phyloP scores from a whole-genome alignment of 1,284 basidiomycete species.

The Fomitiporia mediterranea region DNA sequence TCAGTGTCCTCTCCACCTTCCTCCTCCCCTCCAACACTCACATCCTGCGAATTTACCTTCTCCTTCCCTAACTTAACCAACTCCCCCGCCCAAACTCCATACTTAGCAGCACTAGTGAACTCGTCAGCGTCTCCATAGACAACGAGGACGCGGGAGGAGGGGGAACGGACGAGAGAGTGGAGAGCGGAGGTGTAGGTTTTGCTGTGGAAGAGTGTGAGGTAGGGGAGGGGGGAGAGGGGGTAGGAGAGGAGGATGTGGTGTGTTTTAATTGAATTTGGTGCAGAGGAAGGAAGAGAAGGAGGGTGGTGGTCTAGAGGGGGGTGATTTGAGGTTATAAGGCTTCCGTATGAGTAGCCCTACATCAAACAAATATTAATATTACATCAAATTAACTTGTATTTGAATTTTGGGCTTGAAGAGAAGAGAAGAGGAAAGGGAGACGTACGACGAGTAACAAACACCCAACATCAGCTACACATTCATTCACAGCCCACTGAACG shows the following conservation, averaged over 20 bases:
- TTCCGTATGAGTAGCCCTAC: slow-evolving; percentile 79
- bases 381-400: too few relatives aligned
- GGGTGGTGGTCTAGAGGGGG: too few relatives aligned
- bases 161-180: slow-evolving; percentile 41
- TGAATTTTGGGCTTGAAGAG: too few relatives aligned
- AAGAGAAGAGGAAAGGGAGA: slow-evolving; percentile 17
- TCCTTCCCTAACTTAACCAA: background rate
- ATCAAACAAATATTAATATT: slow-evolving; percentile 14
- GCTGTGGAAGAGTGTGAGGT: slow-evolving; percentile 65
- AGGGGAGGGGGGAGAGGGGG: slow-evolving; percentile 61
- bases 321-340: slow-evolving; percentile 65
- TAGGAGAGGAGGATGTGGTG: slow-evolving; percentile 73
- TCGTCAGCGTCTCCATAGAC: slow-evolving; percentile 68
- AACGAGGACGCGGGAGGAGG: slow-evolving; percentile 49
- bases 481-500: slow-evolving; percentile 49
- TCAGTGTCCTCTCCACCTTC: background rate
- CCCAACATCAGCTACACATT: slow-evolving; percentile 39
- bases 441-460: slow-evolving; percentile 53
- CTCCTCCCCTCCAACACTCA: background rate
- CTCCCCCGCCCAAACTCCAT: slow-evolving; percentile 46
- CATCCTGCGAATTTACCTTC: too few relatives aligned
- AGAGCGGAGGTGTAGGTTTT: slow-evolving; percentile 48
- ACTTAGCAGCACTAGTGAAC: slow-evolving; percentile 56
- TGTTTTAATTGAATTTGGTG: slow-evolving; percentile 31
- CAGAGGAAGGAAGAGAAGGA: slow-evolving; percentile 39